Evolutionary conservation across 2,329 filamentous ascomycete genomes (phyloP).

Genomic region (Xylariaceae sp.): DNA sequence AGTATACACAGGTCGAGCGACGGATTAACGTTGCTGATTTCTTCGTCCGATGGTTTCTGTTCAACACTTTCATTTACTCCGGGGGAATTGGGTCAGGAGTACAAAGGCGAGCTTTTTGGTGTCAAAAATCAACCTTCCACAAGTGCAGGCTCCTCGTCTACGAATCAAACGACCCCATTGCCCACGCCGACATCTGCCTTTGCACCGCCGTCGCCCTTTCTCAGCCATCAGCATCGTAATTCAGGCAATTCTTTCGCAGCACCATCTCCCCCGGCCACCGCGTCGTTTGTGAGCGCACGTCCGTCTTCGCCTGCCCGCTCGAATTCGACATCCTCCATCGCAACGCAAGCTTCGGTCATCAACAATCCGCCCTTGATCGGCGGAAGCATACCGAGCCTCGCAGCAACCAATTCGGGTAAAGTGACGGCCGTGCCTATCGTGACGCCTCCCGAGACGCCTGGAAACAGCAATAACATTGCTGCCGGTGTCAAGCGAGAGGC

Average conservation of each 20-base stretch:
- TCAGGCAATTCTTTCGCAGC: slow-evolving; percentile 61
- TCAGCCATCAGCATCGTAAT: slow-evolving; percentile 59
- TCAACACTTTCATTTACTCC: slow-evolving; percentile 83
- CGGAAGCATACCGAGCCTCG: slow-evolving; percentile 75
- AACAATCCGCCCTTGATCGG: slow-evolving; percentile 81
- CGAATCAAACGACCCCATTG: slow-evolving; percentile 70
- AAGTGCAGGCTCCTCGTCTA: no score
- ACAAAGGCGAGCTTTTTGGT: slow-evolving; percentile 68
- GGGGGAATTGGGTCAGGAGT: slow-evolving; percentile 82
- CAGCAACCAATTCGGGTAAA: slow-evolving; percentile 70
- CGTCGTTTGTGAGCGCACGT: slow-evolving; percentile 63
- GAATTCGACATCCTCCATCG: slow-evolving; percentile 81
- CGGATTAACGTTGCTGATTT: slow-evolving; percentile 81
- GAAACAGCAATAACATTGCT: slow-evolving; percentile 55
- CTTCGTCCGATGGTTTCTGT: slow-evolving; percentile 98
- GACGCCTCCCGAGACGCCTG: slow-evolving; percentile 88
- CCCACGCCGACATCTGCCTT: slow-evolving; percentile 69
- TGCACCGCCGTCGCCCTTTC: slow-evolving; percentile 63
- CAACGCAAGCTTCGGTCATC: slow-evolving; percentile 67
- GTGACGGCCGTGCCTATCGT: slow-evolving; percentile 71
- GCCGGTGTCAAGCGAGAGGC: slow-evolving; percentile 59
- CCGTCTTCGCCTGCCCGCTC: slow-evolving; percentile 80
- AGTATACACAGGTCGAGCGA: slow-evolving; percentile 66
- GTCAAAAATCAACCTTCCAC: slow-evolving; percentile 47
- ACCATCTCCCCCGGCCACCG: slow-evolving; percentile 60